Evolutionary conservation across 257 asterid species (phyloP), one percentile per base, ranked within the genome.

Genomic region (Cruciata laevipes): DNA sequence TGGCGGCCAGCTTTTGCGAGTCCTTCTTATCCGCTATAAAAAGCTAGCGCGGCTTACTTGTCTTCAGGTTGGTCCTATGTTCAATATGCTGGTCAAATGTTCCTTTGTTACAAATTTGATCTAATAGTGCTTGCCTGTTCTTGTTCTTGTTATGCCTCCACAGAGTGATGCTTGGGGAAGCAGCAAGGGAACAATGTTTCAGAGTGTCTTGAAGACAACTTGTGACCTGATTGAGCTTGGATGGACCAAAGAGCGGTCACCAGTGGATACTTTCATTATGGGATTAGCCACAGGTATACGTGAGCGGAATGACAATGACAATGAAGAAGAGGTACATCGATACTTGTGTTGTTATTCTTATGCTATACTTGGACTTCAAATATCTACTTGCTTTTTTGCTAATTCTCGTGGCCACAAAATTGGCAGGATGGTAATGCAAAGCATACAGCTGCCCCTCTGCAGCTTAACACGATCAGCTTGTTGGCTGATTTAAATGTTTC

Each of bases 221-320:
- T 87, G 96, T 73, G 96, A 87, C 79, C 83, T 94, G 51, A 83
- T 90, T 79, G 92, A 88, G 68, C 87, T 85, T 79, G 99, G 97
- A 79, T 90, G 97, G 99, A 69, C 72, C 52, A 90, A 80, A 82
- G 97, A 94, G 66, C 78, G 96, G 75, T 85, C 97, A 60, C 97
- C 99, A 12, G 81, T 94, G 75, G 99, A 90, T 74, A 88, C 99
- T 23, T 94, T 94, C 80, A 94, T 94, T 60, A 78, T 85, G 96
- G 96, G 96, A 68, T 75, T 94, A 75, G 95, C 99, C 67, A 73
- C 94, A 70, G 80, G 90, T 77, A 83, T 90, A 70, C 89, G 97
- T 51, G 99, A 90, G 72, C 84, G 93, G 74, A 87, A 87, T 78
- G 92, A 88, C 80, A 83, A 82, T 52, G 97, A 82, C 80, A 83